Percentiles rank a stretch among this genome's conserved stretches.
phyloP scores from a whole-genome alignment of 352 stramenopile species.

The Pythium phragmiticola region DNA sequence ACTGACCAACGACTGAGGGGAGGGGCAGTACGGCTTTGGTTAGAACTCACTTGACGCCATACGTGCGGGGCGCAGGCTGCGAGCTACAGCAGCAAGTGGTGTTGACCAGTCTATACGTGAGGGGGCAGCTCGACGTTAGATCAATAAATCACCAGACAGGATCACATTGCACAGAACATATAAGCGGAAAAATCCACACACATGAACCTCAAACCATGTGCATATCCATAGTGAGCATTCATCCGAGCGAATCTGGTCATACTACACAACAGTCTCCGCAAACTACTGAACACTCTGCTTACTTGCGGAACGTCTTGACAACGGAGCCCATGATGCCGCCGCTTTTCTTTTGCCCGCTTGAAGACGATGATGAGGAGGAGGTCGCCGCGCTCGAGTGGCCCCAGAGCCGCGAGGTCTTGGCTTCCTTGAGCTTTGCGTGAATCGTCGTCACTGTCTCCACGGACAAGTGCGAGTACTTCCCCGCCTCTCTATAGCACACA shows the following conservation, averaged over 20 bases:
- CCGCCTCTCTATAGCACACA: constrained; percentile 35
- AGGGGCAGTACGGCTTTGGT: too few relatives aligned
- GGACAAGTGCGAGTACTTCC: constrained; percentile 69
- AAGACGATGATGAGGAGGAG: constrained; percentile 17
- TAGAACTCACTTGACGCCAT: too few relatives aligned
- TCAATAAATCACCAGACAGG: too few relatives aligned
- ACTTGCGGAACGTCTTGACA: constrained; percentile 56
- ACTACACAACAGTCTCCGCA: too few relatives aligned
- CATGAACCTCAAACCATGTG: not conserved
- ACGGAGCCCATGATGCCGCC: constrained; percentile 45
- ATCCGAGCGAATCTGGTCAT: not conserved
- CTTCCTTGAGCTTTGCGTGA: constrained; percentile 72
- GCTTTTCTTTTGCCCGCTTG: constrained; percentile 36
- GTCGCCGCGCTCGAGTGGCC: constrained; percentile 34
- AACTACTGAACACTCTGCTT: constrained; percentile 15
- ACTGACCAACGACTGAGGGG: not conserved
- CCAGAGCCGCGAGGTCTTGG: constrained; percentile 57
- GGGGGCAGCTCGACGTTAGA: not conserved
- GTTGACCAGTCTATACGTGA: not conserved
- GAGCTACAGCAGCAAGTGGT: not conserved
- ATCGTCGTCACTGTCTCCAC: constrained; percentile 63
- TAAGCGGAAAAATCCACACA: too few relatives aligned
- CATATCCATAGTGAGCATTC: not conserved
- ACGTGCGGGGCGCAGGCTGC: not conserved
- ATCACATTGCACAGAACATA: too few relatives aligned